These are phyloP conservation scores for Colletotrichum siamense DNA, from an alignment of 2,329 filamentous ascomycete genomes.

Conservation along the genomic window DNA sequence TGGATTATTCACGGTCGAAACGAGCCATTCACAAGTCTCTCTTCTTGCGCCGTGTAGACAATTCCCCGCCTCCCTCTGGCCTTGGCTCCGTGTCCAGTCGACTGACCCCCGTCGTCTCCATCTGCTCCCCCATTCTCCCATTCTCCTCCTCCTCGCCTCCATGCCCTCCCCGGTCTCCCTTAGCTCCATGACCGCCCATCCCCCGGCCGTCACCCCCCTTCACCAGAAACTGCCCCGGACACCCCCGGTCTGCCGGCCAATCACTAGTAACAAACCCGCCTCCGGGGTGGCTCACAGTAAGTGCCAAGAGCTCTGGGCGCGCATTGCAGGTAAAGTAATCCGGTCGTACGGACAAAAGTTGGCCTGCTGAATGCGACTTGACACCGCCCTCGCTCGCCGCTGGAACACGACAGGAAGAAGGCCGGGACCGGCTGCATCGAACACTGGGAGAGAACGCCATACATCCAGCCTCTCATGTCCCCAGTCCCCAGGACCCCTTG, in stretches of 20 bases:
- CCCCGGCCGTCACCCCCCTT: background rate
- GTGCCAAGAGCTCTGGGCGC: slow-evolving; percentile 16
- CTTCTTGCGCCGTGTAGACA: background rate
- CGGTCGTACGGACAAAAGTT: slow-evolving; percentile 2
- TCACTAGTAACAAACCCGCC: background rate
- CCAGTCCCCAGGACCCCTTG: background rate
- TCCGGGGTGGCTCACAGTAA: background rate
- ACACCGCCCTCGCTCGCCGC: background rate
- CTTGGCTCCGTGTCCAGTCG: background rate
- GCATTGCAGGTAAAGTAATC: background rate
- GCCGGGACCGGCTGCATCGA: background rate
- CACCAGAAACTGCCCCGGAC: background rate
- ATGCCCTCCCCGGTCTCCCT: background rate
- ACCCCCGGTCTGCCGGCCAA: slow-evolving; percentile 1
- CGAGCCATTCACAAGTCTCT: background rate
- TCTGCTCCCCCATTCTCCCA: background rate
- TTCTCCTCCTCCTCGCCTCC: background rate
- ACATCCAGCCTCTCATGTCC: background rate
- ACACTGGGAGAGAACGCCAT: background rate
- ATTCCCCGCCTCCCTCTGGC: background rate
- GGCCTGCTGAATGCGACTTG: background rate
- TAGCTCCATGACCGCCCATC: background rate
- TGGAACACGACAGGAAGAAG: background rate
- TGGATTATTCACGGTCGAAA: background rate
- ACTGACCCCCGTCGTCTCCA: background rate